phyloP scores from a whole-genome alignment of 306 rosid species.

The Fragaria nilgerrensis region DNA sequence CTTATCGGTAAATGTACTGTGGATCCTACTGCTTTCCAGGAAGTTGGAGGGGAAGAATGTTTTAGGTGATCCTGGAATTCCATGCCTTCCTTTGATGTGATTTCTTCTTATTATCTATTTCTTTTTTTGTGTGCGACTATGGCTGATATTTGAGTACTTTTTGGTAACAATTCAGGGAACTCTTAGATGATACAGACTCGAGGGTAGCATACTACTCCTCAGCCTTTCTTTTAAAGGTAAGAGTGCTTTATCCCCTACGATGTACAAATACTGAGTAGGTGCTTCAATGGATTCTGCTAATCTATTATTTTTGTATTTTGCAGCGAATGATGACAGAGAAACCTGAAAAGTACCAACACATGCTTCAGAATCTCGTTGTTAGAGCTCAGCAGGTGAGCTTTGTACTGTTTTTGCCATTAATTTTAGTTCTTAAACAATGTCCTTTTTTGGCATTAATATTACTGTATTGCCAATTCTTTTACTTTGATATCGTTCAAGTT shows the following conservation, averaged over 20 bases:
- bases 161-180: slow-evolving; percentile 50
- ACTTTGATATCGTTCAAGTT: neutral
- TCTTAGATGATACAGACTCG: slow-evolving; percentile 96
- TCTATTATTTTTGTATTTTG: slow-evolving; percentile 29
- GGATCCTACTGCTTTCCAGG: slow-evolving; percentile 81
- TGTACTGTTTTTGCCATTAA: slow-evolving; percentile 19
- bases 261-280: slow-evolving; percentile 15
- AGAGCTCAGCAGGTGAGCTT: slow-evolving; percentile 96
- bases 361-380: slow-evolving; percentile 93
- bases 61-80: slow-evolving; percentile 66
- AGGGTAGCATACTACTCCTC: slow-evolving; percentile 97
- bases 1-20: slow-evolving; percentile 94
- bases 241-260: slow-evolving; percentile 25
- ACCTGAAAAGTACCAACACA: slow-evolving; percentile 91
- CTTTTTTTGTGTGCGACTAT: slow-evolving; percentile 15
- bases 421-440: neutral
- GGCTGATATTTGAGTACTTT: slow-evolving; percentile 10
- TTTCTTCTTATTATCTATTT: neutral
- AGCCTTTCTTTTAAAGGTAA: slow-evolving; percentile 95
- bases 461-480: neutral
- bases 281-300: slow-evolving; percentile 18
- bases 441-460: neutral
- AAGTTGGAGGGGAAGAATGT: slow-evolving; percentile 82
- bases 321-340: slow-evolving; percentile 98
- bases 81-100: slow-evolving; percentile 7